Evolutionary conservation across 176 grass and related monocot species (phyloP), one percentile per base, ranked within the genome.

Genomic region (Dendrocalamus sinicus): DNA sequence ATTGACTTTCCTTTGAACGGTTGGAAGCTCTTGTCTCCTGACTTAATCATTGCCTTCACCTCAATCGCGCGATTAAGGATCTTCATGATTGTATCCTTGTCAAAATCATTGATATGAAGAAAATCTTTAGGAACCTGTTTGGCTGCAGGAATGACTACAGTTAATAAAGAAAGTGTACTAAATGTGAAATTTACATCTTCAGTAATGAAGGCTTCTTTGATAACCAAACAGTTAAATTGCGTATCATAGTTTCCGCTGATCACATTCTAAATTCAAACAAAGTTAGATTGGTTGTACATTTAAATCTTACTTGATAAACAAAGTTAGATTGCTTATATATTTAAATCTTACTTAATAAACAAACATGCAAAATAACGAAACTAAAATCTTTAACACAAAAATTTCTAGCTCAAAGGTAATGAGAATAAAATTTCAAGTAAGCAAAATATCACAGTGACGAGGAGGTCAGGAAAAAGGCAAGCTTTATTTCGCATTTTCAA

Each of bases 1-100:
- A 99, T 99, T 51, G 93, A 90, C 81, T 87, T 99, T 20, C 96
- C 96, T 84, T 96, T 92, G 81, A 99, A 99, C 0, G 96, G 96
- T 50, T 92, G 93, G 84, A 92, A 99, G 46, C 89, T 89, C 85
- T 84, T 94, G 53, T 99, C 96, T 76, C 93, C 96, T 57, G 96
- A 99, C 81, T 99, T 99, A 72, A 99, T 77, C 41, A 84, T 48
- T 80, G 81, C 40, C 77, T 99, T 99, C 4, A 99, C 90, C 85
- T 99, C 96, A 58, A 87, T 87, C 0, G 96, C 96, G 15, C 43
- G 81, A 77, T 94, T 92, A 40, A 99, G 88, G 66, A 99, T 96
- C 41, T 89, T 88, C 79, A 94, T 80, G 67, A 99, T 95, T 45
- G 96, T 96, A 73, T 90, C 88, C 87, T 94, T 99, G 91, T 96